These are phyloP conservation scores for Oryza meridionalis DNA, from an alignment of 176 grass and related monocot genomes.

Conservation along the genomic window DNA sequence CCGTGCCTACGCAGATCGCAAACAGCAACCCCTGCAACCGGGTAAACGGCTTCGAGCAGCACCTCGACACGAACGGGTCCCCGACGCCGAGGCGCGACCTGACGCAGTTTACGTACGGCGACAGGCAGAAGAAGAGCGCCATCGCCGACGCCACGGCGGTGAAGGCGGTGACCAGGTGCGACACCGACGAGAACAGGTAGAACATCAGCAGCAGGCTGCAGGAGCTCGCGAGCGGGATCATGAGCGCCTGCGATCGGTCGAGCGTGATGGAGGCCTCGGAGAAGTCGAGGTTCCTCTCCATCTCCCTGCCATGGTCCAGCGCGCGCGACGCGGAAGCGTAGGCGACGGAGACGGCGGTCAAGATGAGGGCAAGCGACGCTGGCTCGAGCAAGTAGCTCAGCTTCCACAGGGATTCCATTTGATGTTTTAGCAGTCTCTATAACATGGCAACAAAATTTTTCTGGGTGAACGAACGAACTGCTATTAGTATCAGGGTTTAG, in stretches of 20 bases:
- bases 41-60: slow-evolving; percentile 87
- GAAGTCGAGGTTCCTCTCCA: slow-evolving; percentile 94
- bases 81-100: slow-evolving; percentile 52
- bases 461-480: too few species aligned
- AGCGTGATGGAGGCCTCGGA: slow-evolving; percentile 92
- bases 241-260: slow-evolving; percentile 78
- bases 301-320: slow-evolving; percentile 85
- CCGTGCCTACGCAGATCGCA: slow-evolving; percentile 58
- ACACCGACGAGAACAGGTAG: slow-evolving; percentile 95
- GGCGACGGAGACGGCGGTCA: slow-evolving; percentile 73
- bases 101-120: slow-evolving; percentile 57
- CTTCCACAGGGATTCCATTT: slow-evolving; percentile 85
- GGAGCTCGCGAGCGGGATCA: slow-evolving; percentile 88
- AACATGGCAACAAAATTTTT: too few species aligned
- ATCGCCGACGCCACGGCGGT: slow-evolving; percentile 72
- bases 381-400: slow-evolving; percentile 89
- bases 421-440: neutral
- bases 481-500: too few species aligned
- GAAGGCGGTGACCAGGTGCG: slow-evolving; percentile 80
- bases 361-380: slow-evolving; percentile 72
- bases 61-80: slow-evolving; percentile 78
- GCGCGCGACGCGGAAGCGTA: slow-evolving; percentile 83
- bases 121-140: slow-evolving; percentile 90
- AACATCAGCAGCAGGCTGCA: slow-evolving; percentile 92
- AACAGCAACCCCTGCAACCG: slow-evolving; percentile 65